Conservation (phyloP, 371 early-diverging fungal species). For the Nematocida sp. region DNA sequence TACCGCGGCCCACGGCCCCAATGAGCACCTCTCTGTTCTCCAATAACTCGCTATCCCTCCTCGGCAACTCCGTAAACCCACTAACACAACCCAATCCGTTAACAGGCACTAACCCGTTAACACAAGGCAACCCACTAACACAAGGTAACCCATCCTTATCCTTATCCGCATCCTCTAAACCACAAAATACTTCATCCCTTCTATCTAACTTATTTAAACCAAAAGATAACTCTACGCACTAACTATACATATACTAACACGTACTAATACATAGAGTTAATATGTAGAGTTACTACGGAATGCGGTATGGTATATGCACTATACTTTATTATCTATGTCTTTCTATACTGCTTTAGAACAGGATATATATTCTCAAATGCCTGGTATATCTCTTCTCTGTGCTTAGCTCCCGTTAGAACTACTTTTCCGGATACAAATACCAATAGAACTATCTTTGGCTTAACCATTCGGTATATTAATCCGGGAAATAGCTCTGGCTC, state of each 20-base stretch:
- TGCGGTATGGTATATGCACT: neutral
- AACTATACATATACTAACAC: too few relatives aligned
- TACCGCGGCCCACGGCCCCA: neutral
- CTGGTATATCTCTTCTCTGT: slow-evolving; percentile 93
- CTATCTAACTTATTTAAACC: too few relatives aligned
- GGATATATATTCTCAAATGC: slow-evolving; percentile 99
- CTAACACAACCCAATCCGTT: neutral
- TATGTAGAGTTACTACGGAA: neutral
- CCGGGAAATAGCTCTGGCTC: slow-evolving; percentile 99
- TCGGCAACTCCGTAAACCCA: neutral
- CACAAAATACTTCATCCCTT: too few relatives aligned
- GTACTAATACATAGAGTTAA: too few relatives aligned
- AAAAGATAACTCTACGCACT: too few relatives aligned
- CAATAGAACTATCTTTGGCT: slow-evolving; percentile 96
- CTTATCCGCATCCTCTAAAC: neutral
- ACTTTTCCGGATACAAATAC: slow-evolving; percentile 99
- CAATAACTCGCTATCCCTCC: neutral
- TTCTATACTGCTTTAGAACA: slow-evolving; percentile 70
- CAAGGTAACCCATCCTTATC: neutral
- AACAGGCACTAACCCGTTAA: neutral
- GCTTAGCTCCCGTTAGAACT: slow-evolving; percentile 98
- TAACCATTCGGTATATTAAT: slow-evolving; percentile 98
- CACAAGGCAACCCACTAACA: neutral
- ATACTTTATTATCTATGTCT: slow-evolving; percentile 53
- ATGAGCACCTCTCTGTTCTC: neutral